Percentiles rank a stretch among this genome's conserved stretches.
phyloP scores from a whole-genome alignment of 306 rosid species.

The Casuarina glauca region DNA sequence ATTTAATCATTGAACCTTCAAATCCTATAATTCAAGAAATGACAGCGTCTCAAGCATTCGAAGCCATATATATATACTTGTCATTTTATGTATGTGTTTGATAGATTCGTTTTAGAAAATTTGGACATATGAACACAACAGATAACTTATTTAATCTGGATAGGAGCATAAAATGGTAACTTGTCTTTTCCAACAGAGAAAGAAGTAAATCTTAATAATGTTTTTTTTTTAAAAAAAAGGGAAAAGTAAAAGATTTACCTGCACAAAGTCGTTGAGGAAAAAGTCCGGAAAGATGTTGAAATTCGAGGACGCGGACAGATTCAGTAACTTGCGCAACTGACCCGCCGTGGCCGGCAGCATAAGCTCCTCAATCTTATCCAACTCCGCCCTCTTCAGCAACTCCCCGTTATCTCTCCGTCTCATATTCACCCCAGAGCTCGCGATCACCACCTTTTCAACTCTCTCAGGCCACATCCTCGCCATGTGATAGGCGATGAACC shows the following conservation, averaged over 20 bases:
- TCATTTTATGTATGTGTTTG: no score
- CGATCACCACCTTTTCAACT: conserved; percentile 76
- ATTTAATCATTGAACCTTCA: no score
- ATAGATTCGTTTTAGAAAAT: no score
- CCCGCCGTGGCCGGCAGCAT: conserved; percentile 67
- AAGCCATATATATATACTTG: no score
- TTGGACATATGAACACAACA: no score
- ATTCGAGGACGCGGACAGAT: conserved; percentile 33
- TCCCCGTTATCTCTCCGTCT: conserved; percentile 38
- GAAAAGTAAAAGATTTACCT: conserved; percentile 35
- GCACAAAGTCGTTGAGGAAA: conserved; percentile 53
- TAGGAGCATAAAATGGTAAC: no score
- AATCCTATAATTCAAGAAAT: no score
- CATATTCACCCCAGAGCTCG: conserved; percentile 85
- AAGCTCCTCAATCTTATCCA: conserved; percentile 59
- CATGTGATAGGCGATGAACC: conserved; percentile 74
- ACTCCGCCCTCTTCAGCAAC: conserved; percentile 50
- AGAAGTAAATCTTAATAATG: no score
- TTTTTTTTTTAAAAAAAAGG: no score
- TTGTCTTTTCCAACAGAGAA: no score
- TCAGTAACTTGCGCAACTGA: conserved; percentile 53
- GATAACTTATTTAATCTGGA: no score
- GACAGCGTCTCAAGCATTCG: no score
- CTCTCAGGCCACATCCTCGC: conserved; percentile 64
- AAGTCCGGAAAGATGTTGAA: conserved; percentile 48